Conservation (phyloP, 2,329 filamentous ascomycete species). For the Claviceps cyperi region DNA sequence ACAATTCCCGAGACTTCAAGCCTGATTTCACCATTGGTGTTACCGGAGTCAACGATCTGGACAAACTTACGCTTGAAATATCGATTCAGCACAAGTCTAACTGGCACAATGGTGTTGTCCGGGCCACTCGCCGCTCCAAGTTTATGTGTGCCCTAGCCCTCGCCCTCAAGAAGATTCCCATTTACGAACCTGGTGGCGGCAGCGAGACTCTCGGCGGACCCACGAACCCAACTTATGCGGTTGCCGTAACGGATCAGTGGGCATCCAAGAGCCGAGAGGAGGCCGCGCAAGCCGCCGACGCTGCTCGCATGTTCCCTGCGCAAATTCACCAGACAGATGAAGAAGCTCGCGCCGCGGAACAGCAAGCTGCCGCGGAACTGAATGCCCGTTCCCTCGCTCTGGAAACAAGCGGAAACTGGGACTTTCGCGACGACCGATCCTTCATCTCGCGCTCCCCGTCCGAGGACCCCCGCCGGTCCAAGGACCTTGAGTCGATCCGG, state of each 20-base stretch:
- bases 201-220: conserved; percentile 46
- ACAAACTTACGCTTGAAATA: conserved; percentile 72
- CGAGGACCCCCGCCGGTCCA: conserved; percentile 21
- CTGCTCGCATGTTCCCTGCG: conserved; percentile 47
- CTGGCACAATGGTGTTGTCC: conserved; percentile 76
- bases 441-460: conserved; percentile 13
- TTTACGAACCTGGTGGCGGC: conserved; percentile 67
- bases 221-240: conserved; percentile 68
- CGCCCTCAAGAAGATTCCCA: conserved; percentile 75
- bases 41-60: conserved; percentile 64
- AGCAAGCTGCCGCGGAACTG: conserved; percentile 29
- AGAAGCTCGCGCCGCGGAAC: conserved; percentile 22
- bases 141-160: conserved; percentile 90
- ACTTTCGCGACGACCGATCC: conserved; percentile 7
- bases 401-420: conserved; percentile 13
- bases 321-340: conserved; percentile 14
- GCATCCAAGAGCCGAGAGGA: conserved; percentile 50
- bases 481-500: conserved; percentile 24
- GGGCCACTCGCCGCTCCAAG: conserved; percentile 71
- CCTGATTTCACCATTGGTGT: conserved; percentile 69
- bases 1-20: conserved; percentile 85
- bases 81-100: conserved; percentile 87
- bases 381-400: conserved; percentile 22
- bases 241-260: conserved; percentile 55
- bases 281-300: conserved; percentile 46